A percentile compares a stretch with the other conserved stretches of the same genome.
Conservation (phyloP, 768 basidiomycete species). For the Gyrodon lividus region DNA sequence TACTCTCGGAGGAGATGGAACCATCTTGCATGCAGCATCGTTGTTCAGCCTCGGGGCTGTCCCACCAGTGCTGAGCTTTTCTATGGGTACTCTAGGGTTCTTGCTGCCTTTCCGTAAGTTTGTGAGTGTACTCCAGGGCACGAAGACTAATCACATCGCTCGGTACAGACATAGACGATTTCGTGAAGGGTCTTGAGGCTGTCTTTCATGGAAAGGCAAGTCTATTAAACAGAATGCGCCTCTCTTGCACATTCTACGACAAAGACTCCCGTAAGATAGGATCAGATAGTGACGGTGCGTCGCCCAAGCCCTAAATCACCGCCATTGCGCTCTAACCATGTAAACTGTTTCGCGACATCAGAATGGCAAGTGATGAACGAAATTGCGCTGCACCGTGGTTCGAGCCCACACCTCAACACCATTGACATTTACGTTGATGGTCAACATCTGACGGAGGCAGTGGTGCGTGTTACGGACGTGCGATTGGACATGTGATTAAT, state of each 20-base stretch:
- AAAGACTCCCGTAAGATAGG: conserved; percentile 55
- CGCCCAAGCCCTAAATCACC: background rate
- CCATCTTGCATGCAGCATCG: conserved; percentile 90
- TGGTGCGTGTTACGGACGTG: conserved; percentile 53
- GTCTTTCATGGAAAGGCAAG: conserved; percentile 80
- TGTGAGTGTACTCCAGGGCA: background rate
- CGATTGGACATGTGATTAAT: conserved; percentile 14
- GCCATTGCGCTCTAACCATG: conserved; percentile 1
- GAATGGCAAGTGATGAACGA: conserved; percentile 99
- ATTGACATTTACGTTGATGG: conserved; percentile 94
- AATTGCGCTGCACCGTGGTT: conserved; percentile 87
- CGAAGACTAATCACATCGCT: conserved; percentile 1
- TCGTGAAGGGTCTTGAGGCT: conserved; percentile 74
- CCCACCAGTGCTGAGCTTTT: conserved; percentile 73
- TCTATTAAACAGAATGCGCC: conserved; percentile 84
- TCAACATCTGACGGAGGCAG: conserved; percentile 93
- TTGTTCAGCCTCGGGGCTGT: conserved; percentile 89
- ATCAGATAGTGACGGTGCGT: conserved; percentile 57
- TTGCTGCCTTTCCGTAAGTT: conserved; percentile 87
- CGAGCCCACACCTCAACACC: conserved; percentile 87
- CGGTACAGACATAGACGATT: conserved; percentile 79
- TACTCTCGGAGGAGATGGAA: conserved; percentile 93
- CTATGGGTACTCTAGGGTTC: conserved; percentile 86
- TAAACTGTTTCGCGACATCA: conserved; percentile 21
- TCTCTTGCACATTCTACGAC: conserved; percentile 78